Conservation (phyloP, 1,284 basidiomycete genomes). For the Cryptococcus floricola region DNA sequence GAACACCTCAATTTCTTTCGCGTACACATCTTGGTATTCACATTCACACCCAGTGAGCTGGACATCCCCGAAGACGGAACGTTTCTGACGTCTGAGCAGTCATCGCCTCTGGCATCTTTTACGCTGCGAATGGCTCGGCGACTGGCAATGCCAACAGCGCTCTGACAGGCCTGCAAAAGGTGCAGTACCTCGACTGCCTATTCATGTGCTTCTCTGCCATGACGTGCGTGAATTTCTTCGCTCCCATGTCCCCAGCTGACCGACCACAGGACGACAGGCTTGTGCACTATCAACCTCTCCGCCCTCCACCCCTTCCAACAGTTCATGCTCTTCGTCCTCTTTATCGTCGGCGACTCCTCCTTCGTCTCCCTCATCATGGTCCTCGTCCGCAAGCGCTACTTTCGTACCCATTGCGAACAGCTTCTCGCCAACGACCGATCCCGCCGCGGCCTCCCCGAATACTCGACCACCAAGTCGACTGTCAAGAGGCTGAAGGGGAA, state of each 20-base stretch:
- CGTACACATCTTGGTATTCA: conserved; percentile 36
- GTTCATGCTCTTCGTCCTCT: conserved; percentile 35
- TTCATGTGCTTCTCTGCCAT: conserved; percentile 36
- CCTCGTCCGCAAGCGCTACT: conserved; percentile 32
- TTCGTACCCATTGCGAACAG: conserved; percentile 29
- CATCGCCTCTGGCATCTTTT: conserved; percentile 28
- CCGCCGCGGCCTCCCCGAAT: conserved; percentile 1
- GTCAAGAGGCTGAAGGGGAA: conserved; percentile 1
- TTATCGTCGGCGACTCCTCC: conserved; percentile 33
- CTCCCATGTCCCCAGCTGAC: not conserved
- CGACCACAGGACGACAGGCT: conserved; percentile 24
- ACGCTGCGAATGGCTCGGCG: conserved; percentile 28
- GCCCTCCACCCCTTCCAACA: conserved; percentile 35
- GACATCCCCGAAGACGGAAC: not conserved
- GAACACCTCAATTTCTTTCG: conserved; percentile 40
- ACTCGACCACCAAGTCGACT: not conserved
- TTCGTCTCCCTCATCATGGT: conserved; percentile 36
- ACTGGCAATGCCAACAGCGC: conserved; percentile 22
- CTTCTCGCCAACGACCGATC: conserved; percentile 21
- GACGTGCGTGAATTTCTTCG: conserved; percentile 25
- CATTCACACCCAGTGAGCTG: conserved; percentile 23
- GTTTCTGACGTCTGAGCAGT: conserved; percentile 8
- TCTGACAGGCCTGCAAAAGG: conserved; percentile 18
- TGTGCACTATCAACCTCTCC: conserved; percentile 34
- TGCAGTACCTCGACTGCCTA: conserved; percentile 31